These are phyloP conservation scores for Cercospora sesami DNA, from an alignment of 2,329 filamentous ascomycete species.

Conservation along the genomic window DNA sequence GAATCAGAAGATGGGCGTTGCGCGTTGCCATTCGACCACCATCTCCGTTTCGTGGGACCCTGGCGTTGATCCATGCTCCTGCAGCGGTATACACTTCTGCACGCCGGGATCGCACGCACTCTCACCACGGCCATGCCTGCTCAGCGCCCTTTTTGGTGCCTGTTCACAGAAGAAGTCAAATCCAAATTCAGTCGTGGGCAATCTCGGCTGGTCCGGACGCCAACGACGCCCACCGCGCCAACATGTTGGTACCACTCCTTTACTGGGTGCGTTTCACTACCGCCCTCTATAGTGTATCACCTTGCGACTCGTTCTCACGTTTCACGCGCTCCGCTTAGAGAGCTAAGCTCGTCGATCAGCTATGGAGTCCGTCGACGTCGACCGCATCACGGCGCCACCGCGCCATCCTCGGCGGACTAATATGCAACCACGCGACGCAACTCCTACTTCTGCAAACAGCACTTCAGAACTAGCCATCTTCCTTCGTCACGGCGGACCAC, in stretches of 20 bases:
- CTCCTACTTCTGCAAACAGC: conserved; percentile 9
- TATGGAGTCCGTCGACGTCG: conserved; percentile 4
- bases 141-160: neutral
- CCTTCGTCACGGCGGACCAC: conserved; percentile 12
- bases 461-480: conserved; percentile 15
- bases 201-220: conserved; percentile 10
- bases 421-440: conserved; percentile 16
- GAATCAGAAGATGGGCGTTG: neutral
- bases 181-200: neutral
- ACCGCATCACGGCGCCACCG: conserved; percentile 6
- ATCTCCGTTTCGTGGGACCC: neutral
- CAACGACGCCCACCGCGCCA: conserved; percentile 4
- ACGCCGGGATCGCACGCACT: neutral
- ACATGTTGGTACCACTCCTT: conserved; percentile 10
- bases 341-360: conserved; percentile 5
- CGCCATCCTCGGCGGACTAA: conserved; percentile 4
- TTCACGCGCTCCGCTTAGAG: neutral
- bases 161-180: conserved; percentile 4
- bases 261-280: conserved; percentile 9
- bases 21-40: neutral
- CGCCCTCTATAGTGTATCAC: neutral
- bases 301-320: conserved; percentile 11
- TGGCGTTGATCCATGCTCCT: neutral
- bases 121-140: neutral
- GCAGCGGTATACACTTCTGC: neutral